Evolutionary conservation across 768 basidiomycete species (phyloP), one percentile per base, ranked within the genome.

Genomic region (Boletus tomentosulus): DNA sequence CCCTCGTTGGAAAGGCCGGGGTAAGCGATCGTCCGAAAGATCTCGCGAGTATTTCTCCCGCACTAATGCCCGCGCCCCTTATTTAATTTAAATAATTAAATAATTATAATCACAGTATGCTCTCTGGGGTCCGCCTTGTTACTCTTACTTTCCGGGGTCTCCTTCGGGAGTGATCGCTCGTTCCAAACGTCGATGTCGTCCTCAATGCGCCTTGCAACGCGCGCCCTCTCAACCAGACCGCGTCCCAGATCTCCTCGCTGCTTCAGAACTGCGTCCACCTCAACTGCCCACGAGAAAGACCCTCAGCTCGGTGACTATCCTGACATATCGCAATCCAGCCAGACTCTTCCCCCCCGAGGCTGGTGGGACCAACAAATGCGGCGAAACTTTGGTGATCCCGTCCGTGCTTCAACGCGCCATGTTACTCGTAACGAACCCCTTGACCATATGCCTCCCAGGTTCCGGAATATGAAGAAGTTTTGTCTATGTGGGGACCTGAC

Each of bases 401-500:
- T 91, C 61, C 58, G 80, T 69, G 31, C 48, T 56, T 55, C 57
- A 46, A 24, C n/a, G 54, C 45, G 13, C 54, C 48, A 42, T 22
- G 43, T 51, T 57, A 35, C 34, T 31, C 35, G 27, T 6, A 13
- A 31, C 39, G 53, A 28, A 31, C 35, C 46, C 35, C 59, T 10
- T 34, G 46, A 64, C 44, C 62, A 51, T 47, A 52, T 38, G 56
- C 25, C 42, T 37, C 37, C 43, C 62, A 93, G 91, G 70, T 91
- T 31, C 90, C 89, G 55, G 89, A 91, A 69, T 77, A 82, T 63
- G 89, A 92, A 48, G 91, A 93, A 62, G 74, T 88, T 24, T 70
- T 86, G 52, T 89, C 87, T 35, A 89, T 93, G 87, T 92, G 89
- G 89, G 89, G 89, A 25, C 89, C 89, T 22, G 91, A 93, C 63